Evolutionary conservation across 345 rosid species (phyloP).

Genomic region (Salix suchowensis): DNA sequence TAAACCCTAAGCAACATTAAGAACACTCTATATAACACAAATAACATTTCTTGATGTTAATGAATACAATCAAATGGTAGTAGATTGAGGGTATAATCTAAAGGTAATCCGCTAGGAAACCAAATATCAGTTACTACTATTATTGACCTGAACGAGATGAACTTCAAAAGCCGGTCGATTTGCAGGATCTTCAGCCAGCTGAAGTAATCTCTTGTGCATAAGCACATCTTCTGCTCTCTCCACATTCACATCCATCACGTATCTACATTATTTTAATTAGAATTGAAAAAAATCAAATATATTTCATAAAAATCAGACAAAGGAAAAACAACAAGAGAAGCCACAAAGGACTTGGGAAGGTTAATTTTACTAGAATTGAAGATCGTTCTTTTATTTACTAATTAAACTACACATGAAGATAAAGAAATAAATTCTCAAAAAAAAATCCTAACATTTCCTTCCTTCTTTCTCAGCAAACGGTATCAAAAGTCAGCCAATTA

Average conservation of each 20-base stretch:
- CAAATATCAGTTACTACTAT: background rate
- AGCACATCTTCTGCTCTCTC: conserved; percentile 97
- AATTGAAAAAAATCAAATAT: background rate
- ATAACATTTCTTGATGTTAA: background rate
- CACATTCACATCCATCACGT: conserved; percentile 90
- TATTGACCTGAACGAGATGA: conserved; percentile 74
- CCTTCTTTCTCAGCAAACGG: conserved; percentile 1
- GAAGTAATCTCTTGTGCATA: conserved; percentile 67
- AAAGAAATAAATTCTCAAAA: background rate
- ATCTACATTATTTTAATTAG: conserved; percentile 34
- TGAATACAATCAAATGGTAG: background rate
- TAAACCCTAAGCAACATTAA: background rate
- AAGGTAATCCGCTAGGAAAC: background rate
- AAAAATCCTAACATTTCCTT: conserved; percentile 3
- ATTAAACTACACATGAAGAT: background rate
- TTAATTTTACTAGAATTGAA: background rate
- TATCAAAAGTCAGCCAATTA: too few relatives aligned
- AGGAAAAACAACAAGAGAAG: background rate
- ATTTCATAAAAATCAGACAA: background rate
- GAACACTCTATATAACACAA: background rate
- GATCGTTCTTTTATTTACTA: background rate
- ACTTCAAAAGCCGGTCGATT: conserved; percentile 82
- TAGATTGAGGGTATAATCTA: background rate
- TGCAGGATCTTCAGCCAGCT: conserved; percentile 69
- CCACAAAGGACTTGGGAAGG: background rate